Base-by-base conservation (phyloP, 2,329 filamentous ascomycete genomes). In the Plenodomus tracheiphilus region DNA sequence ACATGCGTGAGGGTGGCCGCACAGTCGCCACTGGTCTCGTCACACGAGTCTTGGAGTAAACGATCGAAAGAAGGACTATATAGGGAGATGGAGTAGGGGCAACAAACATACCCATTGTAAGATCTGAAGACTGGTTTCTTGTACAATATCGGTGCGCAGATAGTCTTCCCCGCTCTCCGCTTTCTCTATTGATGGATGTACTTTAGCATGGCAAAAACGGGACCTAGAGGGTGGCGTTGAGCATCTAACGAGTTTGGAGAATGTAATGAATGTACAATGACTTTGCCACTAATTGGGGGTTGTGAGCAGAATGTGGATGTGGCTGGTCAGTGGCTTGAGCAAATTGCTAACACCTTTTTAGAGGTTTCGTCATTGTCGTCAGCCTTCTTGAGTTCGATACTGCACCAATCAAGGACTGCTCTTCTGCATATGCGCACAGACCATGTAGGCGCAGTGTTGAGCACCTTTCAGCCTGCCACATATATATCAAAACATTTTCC, bases 1-100 rank as follows among this genome's bases (percentile, higher is more conserved):
- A 97, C 82, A 86, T 99, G 72, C 90, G 94, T 77, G 94, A 99
- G 81, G 94, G 94, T 80, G 92, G 93, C 67, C 85, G 90, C 47
- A 74, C 71, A 30, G 70, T 74, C 40, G 71, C 71, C 39, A 74
- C 71, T 51, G 71, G 71, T 55, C 62, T 74, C 8, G 66, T 74
- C 13, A 74, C 71, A 28, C 71, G 64, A 43, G 62, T 74, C 38
- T 42, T 73, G 5, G 68, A 66, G 53, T 72, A 70, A 62, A 43
- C 45, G n/a, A 44, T 19, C 20, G 13, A 4, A 11, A 34, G 20
- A 20, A 36, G 6, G 13, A 35, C 36, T 20, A 49, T 19, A 21
- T 15, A 41, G 28, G 13, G 28, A 32, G 13, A 34, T 38, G 36
- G 41, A 43, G 38, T 22, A 36, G 9, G 17, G 35, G 35, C 35